Evolutionary conservation across 192 early-diverging fungal species (phyloP).

Genomic region (Piromyces finnis): DNA sequence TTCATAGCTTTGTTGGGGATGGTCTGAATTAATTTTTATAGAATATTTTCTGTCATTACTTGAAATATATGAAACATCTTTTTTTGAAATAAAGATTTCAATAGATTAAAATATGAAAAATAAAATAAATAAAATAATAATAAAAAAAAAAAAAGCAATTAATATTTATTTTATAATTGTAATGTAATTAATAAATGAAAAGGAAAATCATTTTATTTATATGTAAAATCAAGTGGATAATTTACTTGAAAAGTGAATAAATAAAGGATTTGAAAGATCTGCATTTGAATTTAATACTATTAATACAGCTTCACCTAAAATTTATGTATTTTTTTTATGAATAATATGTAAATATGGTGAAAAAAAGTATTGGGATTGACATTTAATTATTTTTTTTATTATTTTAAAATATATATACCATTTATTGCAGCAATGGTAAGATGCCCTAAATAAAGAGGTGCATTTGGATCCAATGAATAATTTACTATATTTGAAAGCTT

Average conservation of each 20-base stretch:
- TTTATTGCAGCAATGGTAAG: background rate
- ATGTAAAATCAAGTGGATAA: no score
- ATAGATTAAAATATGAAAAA: no score
- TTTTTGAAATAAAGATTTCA: background rate
- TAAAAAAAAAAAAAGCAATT: no score
- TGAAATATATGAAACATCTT: background rate
- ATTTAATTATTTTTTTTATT: no score
- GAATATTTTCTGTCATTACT: background rate
- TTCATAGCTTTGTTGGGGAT: background rate
- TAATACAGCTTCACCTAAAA: background rate
- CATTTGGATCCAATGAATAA: background rate
- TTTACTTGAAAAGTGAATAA: background rate
- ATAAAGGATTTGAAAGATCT: background rate
- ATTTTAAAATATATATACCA: background rate
- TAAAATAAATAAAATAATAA: no score
- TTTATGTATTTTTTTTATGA: no score
- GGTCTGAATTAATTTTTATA: background rate
- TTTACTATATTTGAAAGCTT: background rate
- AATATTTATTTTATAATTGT: no score
- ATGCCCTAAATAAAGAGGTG: background rate
- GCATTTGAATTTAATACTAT: background rate
- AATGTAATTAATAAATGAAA: no score
- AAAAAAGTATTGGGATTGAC: no score
- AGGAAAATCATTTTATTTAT: no score
- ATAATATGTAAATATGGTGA: no score